Base-by-base conservation (phyloP, 495 filamentous ascomycete genomes). In the Trichoderma virens region DNA sequence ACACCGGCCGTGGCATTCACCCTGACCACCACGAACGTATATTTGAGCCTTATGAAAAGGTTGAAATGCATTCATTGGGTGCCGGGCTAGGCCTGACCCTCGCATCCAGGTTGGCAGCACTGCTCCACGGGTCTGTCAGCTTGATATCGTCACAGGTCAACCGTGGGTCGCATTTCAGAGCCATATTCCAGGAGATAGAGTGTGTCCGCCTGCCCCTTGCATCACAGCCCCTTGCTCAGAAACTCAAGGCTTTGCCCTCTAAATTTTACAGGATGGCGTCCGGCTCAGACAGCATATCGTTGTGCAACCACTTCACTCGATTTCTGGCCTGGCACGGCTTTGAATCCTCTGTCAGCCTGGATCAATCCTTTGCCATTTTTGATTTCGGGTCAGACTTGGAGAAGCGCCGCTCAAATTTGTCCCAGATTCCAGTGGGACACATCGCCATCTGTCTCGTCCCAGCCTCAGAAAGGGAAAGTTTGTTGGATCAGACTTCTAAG, bases 1-100 rank as follows among this genome's bases (percentile, higher is more conserved):
- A 62, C 25, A 62, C 30, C 11, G 61, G 61, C 34, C 18, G 61
- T 16, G 61, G 61, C 7, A 62, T 62, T 7, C 61, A 38, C 16
- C 61, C 61, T 11, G 61, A 62, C 2, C 5, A 62, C 61, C 61
- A 62, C 6, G 5, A 62, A 62, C 30, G 61, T 25, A 62, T 62
- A 23, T 62, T 62, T 23, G 61, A 62, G 35, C 34, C 18, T 35
- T 62, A 62, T 30, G 61, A 62, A 45, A 62, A 38, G 28, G 61
- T 41, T 25, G 34, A 20, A 25, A n/a, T 62, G 61, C 61, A 62
- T 6, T 39, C 61, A 27, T 9, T 34, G 18, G 61, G 61, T 9
- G 61, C 61, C 30, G 61, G 61, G 16, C 20, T 62, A 28, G 61
- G 61, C 4, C 20, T 62, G 34, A 62, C 31, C 13, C 35, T 62